A percentile compares a stretch with the other conserved stretches of the same genome.
Evolutionary conservation across 1,284 basidiomycete species (phyloP).

Genomic region (Neolentinus lepideus): DNA sequence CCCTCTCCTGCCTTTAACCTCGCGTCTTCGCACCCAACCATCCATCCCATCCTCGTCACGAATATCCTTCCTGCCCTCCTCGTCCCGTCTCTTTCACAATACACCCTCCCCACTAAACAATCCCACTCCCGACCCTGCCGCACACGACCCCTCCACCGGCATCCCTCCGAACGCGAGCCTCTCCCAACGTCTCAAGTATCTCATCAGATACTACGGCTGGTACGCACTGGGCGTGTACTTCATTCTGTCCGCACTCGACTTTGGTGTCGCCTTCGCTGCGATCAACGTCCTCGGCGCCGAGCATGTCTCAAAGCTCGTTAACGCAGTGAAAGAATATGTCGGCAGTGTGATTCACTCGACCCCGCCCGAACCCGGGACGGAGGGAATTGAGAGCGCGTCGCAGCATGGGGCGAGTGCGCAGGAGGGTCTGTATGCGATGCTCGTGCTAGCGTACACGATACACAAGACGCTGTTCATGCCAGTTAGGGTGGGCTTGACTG

Average conservation of each 20-base stretch:
- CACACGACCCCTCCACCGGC: conserved; percentile 18
- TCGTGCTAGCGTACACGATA: conserved; percentile 88
- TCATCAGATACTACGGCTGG: conserved; percentile 90
- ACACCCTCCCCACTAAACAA: conserved; percentile 36
- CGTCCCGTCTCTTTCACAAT: conserved; percentile 39
- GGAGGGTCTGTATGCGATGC: conserved; percentile 84
- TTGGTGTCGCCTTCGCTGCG: conserved; percentile 74
- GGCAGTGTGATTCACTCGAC: conserved; percentile 37
- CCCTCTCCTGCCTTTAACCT: conserved; percentile 39
- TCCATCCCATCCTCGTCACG: conserved; percentile 17
- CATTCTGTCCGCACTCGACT: conserved; percentile 67
- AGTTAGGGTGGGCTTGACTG: conserved; percentile 83
- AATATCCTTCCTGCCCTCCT: conserved; percentile 9
- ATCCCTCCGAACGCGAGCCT: conserved; percentile 45
- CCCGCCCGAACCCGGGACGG: conserved; percentile 56
- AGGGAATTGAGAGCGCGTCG: conserved; percentile 39
- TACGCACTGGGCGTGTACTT: conserved; percentile 87
- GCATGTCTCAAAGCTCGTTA: conserved; percentile 68
- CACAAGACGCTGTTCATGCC: conserved; percentile 97
- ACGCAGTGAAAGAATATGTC: conserved; percentile 48
- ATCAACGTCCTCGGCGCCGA: conserved; percentile 90
- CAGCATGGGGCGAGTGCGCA: conserved; percentile 28
- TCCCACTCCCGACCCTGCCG: conserved; percentile 11
- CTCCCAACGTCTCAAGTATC: conserved; percentile 73
- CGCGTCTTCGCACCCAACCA: conserved; percentile 14